Conservation (phyloP, 805 yeast species). For the Zygoascus flipseniorum region DNA sequence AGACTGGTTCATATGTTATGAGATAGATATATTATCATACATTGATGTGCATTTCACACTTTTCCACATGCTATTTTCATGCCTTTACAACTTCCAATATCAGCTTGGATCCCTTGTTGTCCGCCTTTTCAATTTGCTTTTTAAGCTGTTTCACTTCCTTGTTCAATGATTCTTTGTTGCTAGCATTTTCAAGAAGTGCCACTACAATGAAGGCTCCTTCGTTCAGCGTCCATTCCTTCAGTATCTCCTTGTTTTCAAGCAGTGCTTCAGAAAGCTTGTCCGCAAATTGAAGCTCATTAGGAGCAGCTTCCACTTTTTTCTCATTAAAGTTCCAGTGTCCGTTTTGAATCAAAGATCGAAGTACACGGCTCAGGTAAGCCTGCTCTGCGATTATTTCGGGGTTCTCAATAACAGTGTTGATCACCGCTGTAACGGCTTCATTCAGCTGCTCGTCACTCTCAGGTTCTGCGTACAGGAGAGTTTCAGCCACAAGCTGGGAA, state of each 20-base stretch:
- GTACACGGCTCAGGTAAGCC: conserved; percentile 62
- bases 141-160: conserved; percentile 45
- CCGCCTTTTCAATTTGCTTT: conserved; percentile 19
- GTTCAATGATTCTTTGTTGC: conserved; percentile 30
- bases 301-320: conserved; percentile 38
- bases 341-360: conserved; percentile 73
- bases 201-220: conserved; percentile 76
- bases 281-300: conserved; percentile 33
- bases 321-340: conserved; percentile 71
- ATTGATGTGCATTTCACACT: too few relatives aligned
- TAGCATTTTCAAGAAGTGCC: conserved; percentile 61
- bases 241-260: conserved; percentile 34
- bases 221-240: conserved; percentile 57
- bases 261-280: background rate
- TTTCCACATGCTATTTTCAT: background rate
- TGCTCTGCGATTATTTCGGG: conserved; percentile 40
- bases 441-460: conserved; percentile 35
- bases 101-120: conserved; percentile 29
- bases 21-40: background rate
- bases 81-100: conserved; percentile 15
- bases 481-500: conserved; percentile 73
- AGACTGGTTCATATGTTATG: background rate
- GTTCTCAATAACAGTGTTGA: conserved; percentile 28
- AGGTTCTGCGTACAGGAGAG: conserved; percentile 49
- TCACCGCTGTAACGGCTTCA: conserved; percentile 44